Base-by-base conservation (phyloP, 2,329 filamentous ascomycete species). In the Aspergillus novoparasiticus region DNA sequence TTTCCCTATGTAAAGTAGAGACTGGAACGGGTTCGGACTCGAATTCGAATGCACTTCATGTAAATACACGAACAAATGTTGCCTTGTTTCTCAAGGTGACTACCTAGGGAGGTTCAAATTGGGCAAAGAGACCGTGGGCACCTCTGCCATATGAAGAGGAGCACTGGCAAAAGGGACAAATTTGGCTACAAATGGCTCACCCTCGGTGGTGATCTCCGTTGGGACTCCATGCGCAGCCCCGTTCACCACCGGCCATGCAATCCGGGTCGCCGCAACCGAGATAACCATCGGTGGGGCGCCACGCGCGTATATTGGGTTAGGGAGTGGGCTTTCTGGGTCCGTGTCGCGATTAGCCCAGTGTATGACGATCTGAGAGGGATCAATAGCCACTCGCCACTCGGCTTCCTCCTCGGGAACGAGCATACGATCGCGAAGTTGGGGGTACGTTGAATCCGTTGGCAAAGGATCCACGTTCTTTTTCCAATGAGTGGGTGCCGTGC, bases 151-250 rank as follows among this genome's bases (percentile, higher is more conserved):
- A 63, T 82, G 81, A 61, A 84, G 67, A 68, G 81, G 82, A 16
- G 81, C 78, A 45, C 78, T 78, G 2, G 80, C 82, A 70, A 80
- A 83, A n/a, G 82, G 82, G 14, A 79, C 74, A 21, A 84, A 62
- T n/a, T 74, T 74, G 14, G 77, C 69, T 56, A 73, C 71, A 61
- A 75, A 76, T n/a, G 68, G 72, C 46, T 73, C 65, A 0, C 77
- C 76, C 3, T 72, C 30, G 76, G 70, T 68, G 12, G 70, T 70
- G 32, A 71, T 66, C 36, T 75, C 61, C 6, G 79, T 77, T 9
- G 75, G 75, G 9, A 73, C 71, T 12, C 75, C 73, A 4, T 46
- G 41, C 54, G 76, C 76, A 57, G 72, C 74, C 51, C 80, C 78
- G 2, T 67, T 66, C 6, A 67, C 69, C 63, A 77, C 41, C 0